Evolutionary conservation across 2,329 filamentous ascomycete genomes (phyloP).

Genomic region (Aquanectria penicillioides): DNA sequence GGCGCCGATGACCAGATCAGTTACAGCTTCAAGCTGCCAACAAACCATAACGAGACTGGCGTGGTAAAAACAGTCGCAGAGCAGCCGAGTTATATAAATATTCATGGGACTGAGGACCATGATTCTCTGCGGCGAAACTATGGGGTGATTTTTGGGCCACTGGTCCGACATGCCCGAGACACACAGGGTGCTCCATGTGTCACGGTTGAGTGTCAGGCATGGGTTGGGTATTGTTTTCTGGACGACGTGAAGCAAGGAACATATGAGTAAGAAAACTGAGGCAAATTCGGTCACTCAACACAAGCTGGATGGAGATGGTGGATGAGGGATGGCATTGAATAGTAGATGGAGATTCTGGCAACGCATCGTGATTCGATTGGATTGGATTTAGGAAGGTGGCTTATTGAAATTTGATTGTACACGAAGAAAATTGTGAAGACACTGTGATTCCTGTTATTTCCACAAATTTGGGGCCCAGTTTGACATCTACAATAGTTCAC

Average conservation of each 20-base stretch:
- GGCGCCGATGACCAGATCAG: neutral
- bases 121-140: neutral
- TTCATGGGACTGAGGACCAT: neutral
- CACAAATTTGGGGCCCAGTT: too few species aligned
- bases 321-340: neutral
- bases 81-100: neutral
- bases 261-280: too few species aligned
- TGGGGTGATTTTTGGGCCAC: neutral
- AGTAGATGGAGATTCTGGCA: too few species aligned
- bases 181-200: neutral
- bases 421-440: too few species aligned
- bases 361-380: too few species aligned
- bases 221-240: conserved; percentile 1
- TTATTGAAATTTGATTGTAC: too few species aligned
- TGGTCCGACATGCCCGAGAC: neutral
- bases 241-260: too few species aligned
- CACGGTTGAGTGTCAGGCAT: neutral
- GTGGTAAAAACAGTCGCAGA: neutral
- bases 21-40: conserved; percentile 3
- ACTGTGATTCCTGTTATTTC: too few species aligned
- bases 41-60: neutral
- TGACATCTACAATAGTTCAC: too few species aligned
- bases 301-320: neutral
- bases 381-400: too few species aligned
- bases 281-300: too few species aligned